Conservation (phyloP, 2,329 filamentous ascomycete species). For the Acrocalymma vagum region DNA sequence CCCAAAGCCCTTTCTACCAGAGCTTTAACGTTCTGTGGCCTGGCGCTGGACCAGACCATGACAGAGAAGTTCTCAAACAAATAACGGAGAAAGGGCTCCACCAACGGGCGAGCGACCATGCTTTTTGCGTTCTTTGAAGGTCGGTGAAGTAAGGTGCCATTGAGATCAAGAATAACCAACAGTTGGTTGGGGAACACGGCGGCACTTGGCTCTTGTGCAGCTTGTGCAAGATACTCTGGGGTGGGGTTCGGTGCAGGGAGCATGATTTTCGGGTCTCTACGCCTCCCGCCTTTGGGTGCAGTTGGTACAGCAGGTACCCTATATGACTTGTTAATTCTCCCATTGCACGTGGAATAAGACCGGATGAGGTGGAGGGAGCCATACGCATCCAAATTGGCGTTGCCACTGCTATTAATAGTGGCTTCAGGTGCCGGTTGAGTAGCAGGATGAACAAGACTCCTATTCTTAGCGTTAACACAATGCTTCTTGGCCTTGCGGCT, state of each 20-base stretch:
- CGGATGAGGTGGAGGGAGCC: constrained; percentile 19
- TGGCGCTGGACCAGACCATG: constrained; percentile 91
- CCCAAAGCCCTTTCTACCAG: constrained; percentile 74
- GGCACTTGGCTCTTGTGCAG: constrained; percentile 46
- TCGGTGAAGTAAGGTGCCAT: constrained; percentile 86
- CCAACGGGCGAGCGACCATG: constrained; percentile 73
- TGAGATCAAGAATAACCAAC: constrained; percentile 89
- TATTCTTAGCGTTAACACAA: constrained; percentile 22
- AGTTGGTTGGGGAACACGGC: constrained; percentile 65
- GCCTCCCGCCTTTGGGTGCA: constrained; percentile 21
- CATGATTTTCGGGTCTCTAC: constrained; percentile 36
- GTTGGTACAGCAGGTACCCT: constrained; percentile 17
- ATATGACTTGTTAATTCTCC: constrained; percentile 30
- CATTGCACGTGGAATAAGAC: constrained; percentile 6
- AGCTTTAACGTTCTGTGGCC: constrained; percentile 72
- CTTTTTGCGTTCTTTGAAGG: constrained; percentile 57
- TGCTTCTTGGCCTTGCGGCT: constrained; percentile 15
- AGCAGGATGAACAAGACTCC: constrained; percentile 22
- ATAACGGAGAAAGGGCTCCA: constrained; percentile 75
- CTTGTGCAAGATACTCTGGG: constrained; percentile 66
- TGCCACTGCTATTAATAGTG: constrained; percentile 16
- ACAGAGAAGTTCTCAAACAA: constrained; percentile 78
- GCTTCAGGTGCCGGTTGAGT: constrained; percentile 17
- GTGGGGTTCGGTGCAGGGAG: constrained; percentile 67
- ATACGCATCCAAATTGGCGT: constrained; percentile 28